These are phyloP conservation scores for Thielaviopsis cerberus DNA, from an alignment of 2,329 filamentous ascomycete genomes.

Conservation along the genomic window DNA sequence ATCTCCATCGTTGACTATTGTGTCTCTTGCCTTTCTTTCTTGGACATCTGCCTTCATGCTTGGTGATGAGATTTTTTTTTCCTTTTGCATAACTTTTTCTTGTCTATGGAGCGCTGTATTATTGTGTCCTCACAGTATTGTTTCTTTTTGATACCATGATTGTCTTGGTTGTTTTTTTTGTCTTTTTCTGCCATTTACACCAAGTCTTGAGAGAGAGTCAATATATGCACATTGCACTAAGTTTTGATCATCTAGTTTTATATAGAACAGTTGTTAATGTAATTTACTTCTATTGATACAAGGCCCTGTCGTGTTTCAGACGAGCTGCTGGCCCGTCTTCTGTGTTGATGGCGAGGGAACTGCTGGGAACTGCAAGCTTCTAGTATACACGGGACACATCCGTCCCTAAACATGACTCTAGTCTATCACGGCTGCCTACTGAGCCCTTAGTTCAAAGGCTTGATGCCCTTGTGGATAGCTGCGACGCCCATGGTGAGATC, in stretches of 20 bases:
- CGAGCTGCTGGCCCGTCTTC: background rate
- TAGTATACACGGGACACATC: background rate
- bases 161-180: background rate
- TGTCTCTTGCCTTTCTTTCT: too few species aligned
- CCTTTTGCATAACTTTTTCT: background rate
- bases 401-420: background rate
- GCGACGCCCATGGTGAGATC: conserved; percentile 84
- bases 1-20: too few species aligned
- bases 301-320: background rate
- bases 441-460: conserved; percentile 34
- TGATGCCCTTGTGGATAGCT: conserved; percentile 91
- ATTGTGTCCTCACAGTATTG: too few species aligned
- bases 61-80: background rate
- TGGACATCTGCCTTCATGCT: background rate
- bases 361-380: background rate
- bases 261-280: background rate
- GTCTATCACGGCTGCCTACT: too few species aligned
- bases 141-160: background rate
- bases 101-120: too few species aligned
- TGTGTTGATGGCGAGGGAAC: background rate
- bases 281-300: background rate
- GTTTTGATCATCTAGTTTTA: background rate
- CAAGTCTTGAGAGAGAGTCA: background rate
- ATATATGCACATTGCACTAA: background rate
- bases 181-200: background rate